These are phyloP conservation scores for Penicillium ucsense DNA, from an alignment of 495 filamentous ascomycete species.

Conservation along the genomic window DNA sequence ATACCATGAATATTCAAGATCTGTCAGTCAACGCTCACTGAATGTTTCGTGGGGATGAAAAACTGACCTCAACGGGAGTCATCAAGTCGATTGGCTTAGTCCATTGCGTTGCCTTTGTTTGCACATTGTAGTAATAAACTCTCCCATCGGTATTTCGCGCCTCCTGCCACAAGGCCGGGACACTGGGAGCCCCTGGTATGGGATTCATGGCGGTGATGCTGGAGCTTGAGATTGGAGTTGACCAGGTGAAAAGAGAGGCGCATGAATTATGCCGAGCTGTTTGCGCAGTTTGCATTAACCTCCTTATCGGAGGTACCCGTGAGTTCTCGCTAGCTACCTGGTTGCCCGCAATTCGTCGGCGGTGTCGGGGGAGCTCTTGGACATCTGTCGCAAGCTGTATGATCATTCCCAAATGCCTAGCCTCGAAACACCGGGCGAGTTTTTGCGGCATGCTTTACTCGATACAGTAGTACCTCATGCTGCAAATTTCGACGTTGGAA, in stretches of 20 bases:
- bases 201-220: slow-evolving; percentile 48
- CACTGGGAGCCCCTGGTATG: slow-evolving; percentile 43
- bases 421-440: slow-evolving; percentile 40
- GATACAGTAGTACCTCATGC: slow-evolving; percentile 70
- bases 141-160: slow-evolving; percentile 74
- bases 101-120: slow-evolving; percentile 89
- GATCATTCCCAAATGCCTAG: slow-evolving; percentile 28
- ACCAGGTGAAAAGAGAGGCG: slow-evolving; percentile 13
- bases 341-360: slow-evolving; percentile 3
- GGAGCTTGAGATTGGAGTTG: slow-evolving; percentile 1
- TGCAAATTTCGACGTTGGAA: slow-evolving; percentile 55
- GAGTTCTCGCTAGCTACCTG: slow-evolving; percentile 6
- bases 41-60: background rate
- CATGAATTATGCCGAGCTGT: slow-evolving; percentile 16
- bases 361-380: background rate
- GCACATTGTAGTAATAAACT: slow-evolving; percentile 85
- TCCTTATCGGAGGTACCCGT: slow-evolving; percentile 9
- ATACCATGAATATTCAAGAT: background rate
- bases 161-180: slow-evolving; percentile 65
- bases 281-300: slow-evolving; percentile 24
- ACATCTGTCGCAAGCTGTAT: slow-evolving; percentile 15
- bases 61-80: slow-evolving; percentile 71
- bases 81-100: slow-evolving; percentile 84
- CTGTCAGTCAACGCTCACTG: slow-evolving; percentile 3
- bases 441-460: slow-evolving; percentile 63